Evolutionary conservation across 1,139 yeast genomes (phyloP).

Genomic region (Pneumocystis canis): DNA sequence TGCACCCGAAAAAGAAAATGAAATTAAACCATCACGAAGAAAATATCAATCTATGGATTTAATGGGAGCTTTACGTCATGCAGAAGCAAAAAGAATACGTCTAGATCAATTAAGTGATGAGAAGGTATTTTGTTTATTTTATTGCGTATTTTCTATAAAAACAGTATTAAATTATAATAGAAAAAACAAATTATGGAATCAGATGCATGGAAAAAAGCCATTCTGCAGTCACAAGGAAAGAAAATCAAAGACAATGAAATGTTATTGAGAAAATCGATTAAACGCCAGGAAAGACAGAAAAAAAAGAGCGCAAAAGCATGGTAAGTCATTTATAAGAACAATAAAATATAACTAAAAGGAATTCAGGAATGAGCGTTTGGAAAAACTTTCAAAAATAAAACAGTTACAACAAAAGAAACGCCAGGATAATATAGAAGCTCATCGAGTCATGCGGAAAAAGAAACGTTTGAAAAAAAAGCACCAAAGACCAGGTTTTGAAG

Average conservation of each 20-base stretch:
- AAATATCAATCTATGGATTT: conserved; percentile 81
- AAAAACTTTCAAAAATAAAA: conserved; percentile 58
- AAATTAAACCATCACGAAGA: conserved; percentile 55
- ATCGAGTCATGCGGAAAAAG: conserved; percentile 61
- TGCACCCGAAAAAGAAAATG: conserved; percentile 67
- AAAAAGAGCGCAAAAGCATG: conserved; percentile 73
- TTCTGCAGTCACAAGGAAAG: conserved; percentile 76
- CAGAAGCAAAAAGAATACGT: conserved; percentile 61
- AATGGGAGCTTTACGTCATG: conserved; percentile 61
- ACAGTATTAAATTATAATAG: not conserved
- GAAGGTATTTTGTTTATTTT: conserved; percentile 25
- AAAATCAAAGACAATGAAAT: conserved; percentile 84
- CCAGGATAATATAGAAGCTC: conserved; percentile 72
- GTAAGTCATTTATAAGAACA: conserved; percentile 33
- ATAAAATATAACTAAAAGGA: conserved; percentile 53
- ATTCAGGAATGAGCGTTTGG: conserved; percentile 42
- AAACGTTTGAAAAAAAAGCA: conserved; percentile 16
- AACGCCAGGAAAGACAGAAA: conserved; percentile 65
- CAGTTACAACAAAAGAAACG: conserved; percentile 69
- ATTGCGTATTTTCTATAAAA: not conserved
- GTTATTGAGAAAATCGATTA: conserved; percentile 69
- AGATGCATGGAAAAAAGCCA: conserved; percentile 69
- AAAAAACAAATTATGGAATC: conserved; percentile 38
- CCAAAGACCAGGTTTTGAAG: conserved; percentile 18
- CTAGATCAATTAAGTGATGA: conserved; percentile 47